Evolutionary conservation across 2,329 filamentous ascomycete genomes (phyloP).

Genomic region (Xylariaceae sp.): DNA sequence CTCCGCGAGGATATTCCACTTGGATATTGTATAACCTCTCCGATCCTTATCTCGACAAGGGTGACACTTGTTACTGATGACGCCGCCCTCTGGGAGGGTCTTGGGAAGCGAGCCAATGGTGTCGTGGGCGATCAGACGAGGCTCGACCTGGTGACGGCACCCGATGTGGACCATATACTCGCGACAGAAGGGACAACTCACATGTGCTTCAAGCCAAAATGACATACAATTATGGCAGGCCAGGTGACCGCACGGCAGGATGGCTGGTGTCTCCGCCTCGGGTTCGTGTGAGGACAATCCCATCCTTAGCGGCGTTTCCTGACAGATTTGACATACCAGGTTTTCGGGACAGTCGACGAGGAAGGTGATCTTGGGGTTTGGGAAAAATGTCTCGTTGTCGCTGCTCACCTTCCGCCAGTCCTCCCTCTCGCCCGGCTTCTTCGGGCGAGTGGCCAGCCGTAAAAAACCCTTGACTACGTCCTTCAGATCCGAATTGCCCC

Average conservation of each 20-base stretch:
- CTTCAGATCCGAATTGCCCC: not conserved
- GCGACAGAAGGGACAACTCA: conserved; percentile 42
- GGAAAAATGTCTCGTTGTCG: conserved; percentile 27
- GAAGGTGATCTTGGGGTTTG: conserved; percentile 32
- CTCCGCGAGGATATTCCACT: not conserved
- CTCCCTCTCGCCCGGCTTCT: not conserved
- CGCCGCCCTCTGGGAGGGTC: conserved; percentile 38
- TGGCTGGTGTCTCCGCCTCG: conserved; percentile 22
- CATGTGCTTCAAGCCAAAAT: conserved; percentile 30
- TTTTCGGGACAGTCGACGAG: conserved; percentile 30
- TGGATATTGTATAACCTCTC: not conserved
- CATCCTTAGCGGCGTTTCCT: conserved; percentile 18
- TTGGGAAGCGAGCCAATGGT: conserved; percentile 38
- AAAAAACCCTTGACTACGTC: not conserved
- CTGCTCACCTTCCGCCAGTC: not conserved
- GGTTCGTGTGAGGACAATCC: not conserved
- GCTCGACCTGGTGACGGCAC: conserved; percentile 37
- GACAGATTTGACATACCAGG: conserved; percentile 33
- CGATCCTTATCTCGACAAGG: conserved; percentile 15
- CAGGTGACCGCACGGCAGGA: conserved; percentile 43
- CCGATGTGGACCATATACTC: conserved; percentile 29
- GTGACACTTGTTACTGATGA: conserved; percentile 24
- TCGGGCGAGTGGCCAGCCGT: not conserved
- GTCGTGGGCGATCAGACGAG: conserved; percentile 32
- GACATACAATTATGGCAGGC: conserved; percentile 36